Evolutionary conservation across 495 filamentous ascomycete species (phyloP).

Genomic region (Articulospora tetracladia): DNA sequence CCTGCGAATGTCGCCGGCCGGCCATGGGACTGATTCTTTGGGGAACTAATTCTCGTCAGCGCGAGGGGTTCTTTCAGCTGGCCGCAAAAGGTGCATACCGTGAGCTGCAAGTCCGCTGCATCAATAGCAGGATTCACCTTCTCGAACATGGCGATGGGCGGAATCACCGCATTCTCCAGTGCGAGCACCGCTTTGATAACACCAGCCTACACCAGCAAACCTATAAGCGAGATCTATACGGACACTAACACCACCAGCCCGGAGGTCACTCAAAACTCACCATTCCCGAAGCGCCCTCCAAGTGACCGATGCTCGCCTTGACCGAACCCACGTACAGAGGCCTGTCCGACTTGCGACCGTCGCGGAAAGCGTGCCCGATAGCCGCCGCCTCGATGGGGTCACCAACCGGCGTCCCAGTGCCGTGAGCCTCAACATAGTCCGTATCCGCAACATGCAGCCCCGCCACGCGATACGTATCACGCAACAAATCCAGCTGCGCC

Average conservation of each 20-base stretch:
- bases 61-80: too few relatives aligned
- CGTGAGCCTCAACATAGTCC: slow-evolving; percentile 41
- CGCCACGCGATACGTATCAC: slow-evolving; percentile 41
- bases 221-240: too few relatives aligned
- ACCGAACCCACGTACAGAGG: slow-evolving; percentile 51
- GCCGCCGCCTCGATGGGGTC: slow-evolving; percentile 59
- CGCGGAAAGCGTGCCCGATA: slow-evolving; percentile 43
- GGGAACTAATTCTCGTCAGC: too few relatives aligned
- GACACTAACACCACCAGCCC: too few relatives aligned
- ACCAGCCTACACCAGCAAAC: too few relatives aligned
- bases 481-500: slow-evolving; percentile 55
- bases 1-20: too few relatives aligned
- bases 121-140: slow-evolving; percentile 40
- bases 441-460: slow-evolving; percentile 41
- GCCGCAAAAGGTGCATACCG: too few relatives aligned
- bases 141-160: slow-evolving; percentile 47
- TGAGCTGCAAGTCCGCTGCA: too few relatives aligned
- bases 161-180: slow-evolving; percentile 50
- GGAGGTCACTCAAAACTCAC: too few relatives aligned
- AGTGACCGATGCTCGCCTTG: slow-evolving; percentile 57
- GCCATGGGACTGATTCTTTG: too few relatives aligned
- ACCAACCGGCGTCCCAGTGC: slow-evolving; percentile 52
- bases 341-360: slow-evolving; percentile 22
- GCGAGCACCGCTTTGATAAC: slow-evolving; percentile 55
- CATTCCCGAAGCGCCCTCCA: slow-evolving; percentile 54